These are phyloP conservation scores for Diutina scorzettiae DNA, from an alignment of 1,139 yeast species.

Conservation along the genomic window DNA sequence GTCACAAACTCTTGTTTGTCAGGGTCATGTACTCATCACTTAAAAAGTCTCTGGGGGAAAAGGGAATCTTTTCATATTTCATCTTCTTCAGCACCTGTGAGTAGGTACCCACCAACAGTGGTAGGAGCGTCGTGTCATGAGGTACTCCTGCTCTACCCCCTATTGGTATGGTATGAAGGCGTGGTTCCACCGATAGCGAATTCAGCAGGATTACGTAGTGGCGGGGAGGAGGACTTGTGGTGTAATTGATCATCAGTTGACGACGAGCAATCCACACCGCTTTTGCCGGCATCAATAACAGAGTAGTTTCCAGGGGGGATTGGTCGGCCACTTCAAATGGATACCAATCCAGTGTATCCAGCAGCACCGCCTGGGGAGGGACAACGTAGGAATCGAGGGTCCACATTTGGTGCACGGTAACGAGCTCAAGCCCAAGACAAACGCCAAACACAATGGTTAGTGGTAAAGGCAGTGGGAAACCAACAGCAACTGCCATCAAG, in stretches of 20 bases:
- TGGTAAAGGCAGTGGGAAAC: background rate
- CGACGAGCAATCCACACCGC: background rate
- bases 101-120: constrained; percentile 30
- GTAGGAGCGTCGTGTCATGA: constrained; percentile 17
- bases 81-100: constrained; percentile 27
- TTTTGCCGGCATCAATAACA: background rate
- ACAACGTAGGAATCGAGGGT: background rate
- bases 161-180: background rate
- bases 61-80: constrained; percentile 28
- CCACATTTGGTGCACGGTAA: background rate
- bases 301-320: constrained; percentile 1
- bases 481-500: background rate
- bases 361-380: background rate
- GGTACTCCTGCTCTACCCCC: background rate
- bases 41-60: constrained; percentile 32
- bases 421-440: background rate
- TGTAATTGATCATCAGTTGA: background rate
- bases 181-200: background rate
- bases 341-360: constrained; percentile 1
- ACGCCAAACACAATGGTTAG: background rate
- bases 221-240: background rate
- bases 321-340: background rate
- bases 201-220: background rate
- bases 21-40: constrained; percentile 18
- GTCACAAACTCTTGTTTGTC: too few species aligned